Evolutionary conservation across 1,284 basidiomycete genomes (phyloP).

Genomic region (Papiliotrema fonsecae): DNA sequence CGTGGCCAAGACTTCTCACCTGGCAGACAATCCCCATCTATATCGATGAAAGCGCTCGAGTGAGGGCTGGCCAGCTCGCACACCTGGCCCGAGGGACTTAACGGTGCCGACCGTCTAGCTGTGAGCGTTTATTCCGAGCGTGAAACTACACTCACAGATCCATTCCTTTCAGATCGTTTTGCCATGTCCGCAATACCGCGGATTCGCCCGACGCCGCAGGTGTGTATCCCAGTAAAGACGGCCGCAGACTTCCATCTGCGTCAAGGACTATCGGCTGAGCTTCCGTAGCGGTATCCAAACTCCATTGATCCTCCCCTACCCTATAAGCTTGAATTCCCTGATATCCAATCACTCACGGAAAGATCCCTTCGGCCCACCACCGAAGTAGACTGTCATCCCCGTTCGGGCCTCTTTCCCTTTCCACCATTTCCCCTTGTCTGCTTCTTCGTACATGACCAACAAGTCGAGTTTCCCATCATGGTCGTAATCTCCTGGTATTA

Average conservation of each 20-base stretch:
- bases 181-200: constrained; percentile 14
- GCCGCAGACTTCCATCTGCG: constrained; percentile 77
- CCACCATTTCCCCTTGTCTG: constrained; percentile 50
- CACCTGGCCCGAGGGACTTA: constrained; percentile 24
- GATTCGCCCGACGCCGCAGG: constrained; percentile 31
- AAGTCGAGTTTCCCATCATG: constrained; percentile 87
- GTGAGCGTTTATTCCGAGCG: background rate
- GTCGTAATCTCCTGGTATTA: constrained; percentile 88
- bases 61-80: constrained; percentile 83
- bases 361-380: constrained; percentile 57
- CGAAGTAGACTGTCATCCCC: constrained; percentile 63
- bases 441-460: constrained; percentile 69
- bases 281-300: constrained; percentile 18
- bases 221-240: constrained; percentile 75
- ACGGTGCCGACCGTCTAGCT: constrained; percentile 31
- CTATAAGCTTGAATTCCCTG: background rate
- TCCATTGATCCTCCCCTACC: constrained; percentile 21
- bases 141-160: constrained; percentile 12
- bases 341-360: constrained; percentile 56
- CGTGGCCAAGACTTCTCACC: constrained; percentile 51
- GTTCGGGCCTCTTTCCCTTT: constrained; percentile 49
- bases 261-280: constrained; percentile 81
- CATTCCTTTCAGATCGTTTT: constrained; percentile 26
- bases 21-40: constrained; percentile 93
- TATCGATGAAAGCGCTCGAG: constrained; percentile 89